Percentiles rank a stretch among this genome's conserved stretches.
These are phyloP conservation scores for Sphaerulina populicola DNA, from an alignment of 2,329 filamentous ascomycete species.

Conservation along the genomic window DNA sequence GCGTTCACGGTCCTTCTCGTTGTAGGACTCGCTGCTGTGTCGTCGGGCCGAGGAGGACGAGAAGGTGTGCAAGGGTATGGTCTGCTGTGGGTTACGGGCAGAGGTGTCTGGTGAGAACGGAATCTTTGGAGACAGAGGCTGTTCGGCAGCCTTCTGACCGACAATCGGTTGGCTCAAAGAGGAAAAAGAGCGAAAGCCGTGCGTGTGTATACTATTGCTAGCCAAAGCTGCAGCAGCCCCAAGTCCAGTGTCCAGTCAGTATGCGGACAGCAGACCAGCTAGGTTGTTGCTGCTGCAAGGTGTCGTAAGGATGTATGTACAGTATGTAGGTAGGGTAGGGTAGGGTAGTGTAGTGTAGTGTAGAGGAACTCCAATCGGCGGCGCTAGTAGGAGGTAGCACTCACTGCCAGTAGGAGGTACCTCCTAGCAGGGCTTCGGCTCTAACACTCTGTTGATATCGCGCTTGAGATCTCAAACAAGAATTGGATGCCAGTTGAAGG, in stretches of 20 bases:
- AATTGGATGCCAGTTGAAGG: neutral
- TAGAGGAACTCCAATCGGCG: neutral
- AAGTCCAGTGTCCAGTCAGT: neutral
- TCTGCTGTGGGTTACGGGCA: slow-evolving; percentile 5
- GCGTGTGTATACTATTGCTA: neutral
- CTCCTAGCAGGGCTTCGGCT: neutral
- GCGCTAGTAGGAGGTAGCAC: no score
- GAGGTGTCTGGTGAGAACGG: slow-evolving; percentile 1
- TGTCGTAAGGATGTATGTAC: no score
- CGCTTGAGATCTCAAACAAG: neutral
- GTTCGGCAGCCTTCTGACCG: slow-evolving; percentile 9
- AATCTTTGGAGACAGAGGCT: slow-evolving; percentile 6
- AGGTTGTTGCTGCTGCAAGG: slow-evolving; percentile 4
- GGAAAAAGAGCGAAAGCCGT: neutral
- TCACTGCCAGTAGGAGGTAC: no score
- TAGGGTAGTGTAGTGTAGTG: neutral
- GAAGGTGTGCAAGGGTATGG: slow-evolving; percentile 76
- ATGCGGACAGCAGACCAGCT: neutral
- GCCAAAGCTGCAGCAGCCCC: neutral
- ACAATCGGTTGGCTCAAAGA: slow-evolving; percentile 2
- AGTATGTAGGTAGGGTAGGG: no score
- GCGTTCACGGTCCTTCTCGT: slow-evolving; percentile 36
- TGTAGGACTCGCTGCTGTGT: slow-evolving; percentile 34
- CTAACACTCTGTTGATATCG: neutral
- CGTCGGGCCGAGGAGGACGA: slow-evolving; percentile 38